phyloP scores from a whole-genome alignment of 1,284 basidiomycete genomes.

The Cystobasidium slooffiae region DNA sequence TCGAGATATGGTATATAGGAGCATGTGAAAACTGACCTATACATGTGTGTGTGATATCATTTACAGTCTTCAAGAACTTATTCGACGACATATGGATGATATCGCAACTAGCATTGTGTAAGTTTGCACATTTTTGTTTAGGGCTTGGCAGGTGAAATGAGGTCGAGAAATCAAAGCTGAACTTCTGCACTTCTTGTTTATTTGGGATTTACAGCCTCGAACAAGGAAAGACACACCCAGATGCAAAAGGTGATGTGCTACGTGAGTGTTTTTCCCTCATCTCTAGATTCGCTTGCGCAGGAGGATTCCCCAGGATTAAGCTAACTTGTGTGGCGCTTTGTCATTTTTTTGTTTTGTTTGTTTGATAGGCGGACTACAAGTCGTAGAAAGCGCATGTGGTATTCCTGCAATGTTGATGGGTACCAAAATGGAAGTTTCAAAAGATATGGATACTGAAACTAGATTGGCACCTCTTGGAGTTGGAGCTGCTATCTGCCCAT shows the following conservation, averaged over 20 bases:
- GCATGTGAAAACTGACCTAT: not conserved
- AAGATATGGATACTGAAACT: conserved; percentile 95
- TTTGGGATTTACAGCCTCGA: conserved; percentile 72
- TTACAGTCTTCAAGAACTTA: conserved; percentile 56
- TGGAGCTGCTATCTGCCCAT: conserved; percentile 69
- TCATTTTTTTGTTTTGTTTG: not conserved
- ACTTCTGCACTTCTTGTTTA: too few species aligned
- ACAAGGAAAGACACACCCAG: conserved; percentile 76
- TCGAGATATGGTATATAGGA: too few species aligned
- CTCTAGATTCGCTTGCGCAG: too few species aligned
- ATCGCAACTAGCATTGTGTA: conserved; percentile 52
- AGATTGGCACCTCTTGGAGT: conserved; percentile 70
- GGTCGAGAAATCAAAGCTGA: too few species aligned
- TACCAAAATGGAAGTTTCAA: conserved; percentile 90
- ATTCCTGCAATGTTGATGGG: conserved; percentile 84
- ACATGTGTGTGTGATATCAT: not conserved
- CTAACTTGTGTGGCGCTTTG: too few species aligned
- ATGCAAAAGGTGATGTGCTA: conserved; percentile 91
- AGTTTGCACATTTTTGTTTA: too few species aligned
- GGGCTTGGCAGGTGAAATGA: too few species aligned
- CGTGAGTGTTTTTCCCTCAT: conserved; percentile 66
- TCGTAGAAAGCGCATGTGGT: conserved; percentile 84
- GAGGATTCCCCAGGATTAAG: too few species aligned
- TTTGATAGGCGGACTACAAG: conserved; percentile 62
- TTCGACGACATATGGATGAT: conserved; percentile 59